Base-by-base conservation (phyloP, 2,329 filamentous ascomycete species). In the Chaetothyriales sp. region DNA sequence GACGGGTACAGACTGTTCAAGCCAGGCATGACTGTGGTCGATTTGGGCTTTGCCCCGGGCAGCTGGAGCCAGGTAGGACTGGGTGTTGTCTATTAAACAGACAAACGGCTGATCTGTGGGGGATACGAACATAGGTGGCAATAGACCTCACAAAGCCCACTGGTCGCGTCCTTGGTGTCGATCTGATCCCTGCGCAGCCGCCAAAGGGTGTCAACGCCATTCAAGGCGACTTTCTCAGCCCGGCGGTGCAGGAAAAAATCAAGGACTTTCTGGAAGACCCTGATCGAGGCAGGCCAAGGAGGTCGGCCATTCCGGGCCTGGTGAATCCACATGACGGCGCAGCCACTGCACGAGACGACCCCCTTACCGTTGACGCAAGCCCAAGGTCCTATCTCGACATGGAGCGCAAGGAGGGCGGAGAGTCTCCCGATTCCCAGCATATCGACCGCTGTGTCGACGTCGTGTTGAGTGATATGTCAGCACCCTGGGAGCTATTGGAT, bases 381-480 rank as follows among this genome's bases (percentile, higher is more conserved):
- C 7, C 10, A 12, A 20, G 18, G 47, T 83, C 80, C 55, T 83
- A 85, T 56, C 76, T 86, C 53, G 82, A 86, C 56, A 64, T 78
- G 53, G 82, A 85, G 63, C 73, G 76, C 49, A 48, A 54, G 28
- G 52, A 42, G 6, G 48, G 51, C 43, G 54, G 62, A 48, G 59
- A 61, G 32, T 53, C 63, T 42, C 49, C 55, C 20, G 53, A 56
- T n/a, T 49, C 50, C 28, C 52, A 53, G 25, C 56, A 65, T 51
- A 56, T 64, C 45, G 75, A 75, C 55, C 75, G 76, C 62, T 78
- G 78, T 63, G 89, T 95, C 57, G 86, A 96, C 70, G 79, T 98
- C 64, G 86, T 98, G 65, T 73, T 98, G 65, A 95, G 87, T 80
- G 92, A 98, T 78, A 98, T 98, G 92, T 98, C 82, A 79, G 90